These are phyloP conservation scores for Beauveria sp. DNA, from an alignment of 2,329 filamentous ascomycete species.

Conservation along the genomic window DNA sequence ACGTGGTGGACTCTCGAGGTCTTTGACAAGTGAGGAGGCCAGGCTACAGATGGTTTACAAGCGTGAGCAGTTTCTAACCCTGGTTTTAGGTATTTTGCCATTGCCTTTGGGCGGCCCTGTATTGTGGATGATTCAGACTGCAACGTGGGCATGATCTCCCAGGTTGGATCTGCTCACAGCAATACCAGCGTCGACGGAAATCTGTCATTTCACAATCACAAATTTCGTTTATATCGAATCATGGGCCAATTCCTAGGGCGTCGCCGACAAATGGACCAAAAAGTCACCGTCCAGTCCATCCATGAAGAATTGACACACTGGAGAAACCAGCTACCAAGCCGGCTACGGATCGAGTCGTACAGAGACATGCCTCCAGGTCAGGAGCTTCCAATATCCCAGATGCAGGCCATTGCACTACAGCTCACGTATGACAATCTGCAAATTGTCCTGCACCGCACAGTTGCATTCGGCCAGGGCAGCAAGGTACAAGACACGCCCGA, in stretches of 20 bases:
- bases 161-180: background rate
- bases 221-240: constrained; percentile 10
- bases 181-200: background rate
- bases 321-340: background rate
- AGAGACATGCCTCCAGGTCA: background rate
- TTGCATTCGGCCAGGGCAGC: background rate
- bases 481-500: background rate
- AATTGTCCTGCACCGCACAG: constrained; percentile 7
- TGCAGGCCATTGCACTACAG: constrained; percentile 10
- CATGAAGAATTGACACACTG: constrained; percentile 1
- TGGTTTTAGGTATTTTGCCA: constrained; percentile 1
- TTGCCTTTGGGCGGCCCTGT: constrained; percentile 10
- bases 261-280: background rate
- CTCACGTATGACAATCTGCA: constrained; percentile 10
- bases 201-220: constrained; percentile 1
- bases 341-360: constrained; percentile 5
- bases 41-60: no score
- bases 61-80: background rate
- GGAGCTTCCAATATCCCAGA: background rate
- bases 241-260: constrained; percentile 10
- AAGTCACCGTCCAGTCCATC: background rate
- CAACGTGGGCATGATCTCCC: constrained; percentile 5
- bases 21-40: constrained; percentile 8
- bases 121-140: constrained; percentile 11
- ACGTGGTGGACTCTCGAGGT: constrained; percentile 12